Evolutionary conservation across 352 stramenopile genomes (phyloP), one percentile per base, ranked within the genome.

Genomic region (Phytophthora idaei): DNA sequence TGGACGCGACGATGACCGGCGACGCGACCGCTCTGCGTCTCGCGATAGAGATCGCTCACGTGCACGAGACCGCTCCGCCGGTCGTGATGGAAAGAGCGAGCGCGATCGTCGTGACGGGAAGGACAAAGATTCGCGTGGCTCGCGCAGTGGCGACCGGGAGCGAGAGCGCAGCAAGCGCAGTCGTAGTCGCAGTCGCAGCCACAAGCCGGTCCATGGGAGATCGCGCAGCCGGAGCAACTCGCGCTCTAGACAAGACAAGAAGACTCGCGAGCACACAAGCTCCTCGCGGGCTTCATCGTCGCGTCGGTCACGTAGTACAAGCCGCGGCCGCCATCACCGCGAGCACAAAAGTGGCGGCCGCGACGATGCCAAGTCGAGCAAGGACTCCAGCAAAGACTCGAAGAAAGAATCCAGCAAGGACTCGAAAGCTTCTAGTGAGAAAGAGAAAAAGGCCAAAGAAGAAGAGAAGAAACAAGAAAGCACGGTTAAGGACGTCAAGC

Each of bases 401-500:
- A 47, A 27, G 5, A 47, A 47, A 11, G 41, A 72, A 9, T 51
- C 37, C 12, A 73, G 47, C 37, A 69, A 56, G 9, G 53, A 67
- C 14, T 58, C 45, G 39, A 70, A 54, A 50, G 21, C 51, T 64
- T 50, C 50, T 61, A 65, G 50, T 66, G 64, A 73, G 37, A 83
- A 83, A 53, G 36, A 64, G 41, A 71, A 67, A 46, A 67, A 68
- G 47, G 50, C 69, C 36, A 76, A 81, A 62, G 67, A 71, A 64
- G 61, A 71, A 45, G 21, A 65, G 12, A 74, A 73, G 47, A 72
- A 81, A 50, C 71, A 76, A 61, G 62, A 76, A 64, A 81, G 56
- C 52, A 85, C 62, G 28, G 73, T 78, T 34, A 85, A 91, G 54
- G 85, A 95, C 34, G 85, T 92, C 11, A 91, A 93, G 67, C 59